Evolutionary conservation across 768 basidiomycete genomes (phyloP), one percentile per base, ranked within the genome.

Genomic region (Pisolithus tinctorius): DNA sequence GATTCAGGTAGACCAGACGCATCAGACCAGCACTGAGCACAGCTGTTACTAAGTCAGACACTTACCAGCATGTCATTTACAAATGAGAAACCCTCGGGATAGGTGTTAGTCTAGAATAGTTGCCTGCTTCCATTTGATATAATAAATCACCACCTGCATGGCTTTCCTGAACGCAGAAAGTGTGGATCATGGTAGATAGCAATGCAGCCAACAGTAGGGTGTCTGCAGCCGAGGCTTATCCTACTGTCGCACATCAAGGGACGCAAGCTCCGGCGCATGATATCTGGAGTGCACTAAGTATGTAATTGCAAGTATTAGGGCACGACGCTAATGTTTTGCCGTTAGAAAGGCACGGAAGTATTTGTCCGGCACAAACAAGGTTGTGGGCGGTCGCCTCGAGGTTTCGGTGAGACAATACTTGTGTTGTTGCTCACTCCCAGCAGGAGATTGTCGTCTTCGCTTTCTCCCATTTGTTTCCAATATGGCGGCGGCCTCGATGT

Each of bases 401-500:
- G 65, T 55, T 60, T 56, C 10, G 51, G 64, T 16, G 55, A 63
- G 59, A 58, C 58, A 27, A 13, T 27, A 43, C 42, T 23, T 50
- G 56, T 51, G 54, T 40, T 31, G 51, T 50, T 54, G 54, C 56
- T 47, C 43, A 50, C 39, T 45, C 47, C 50, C 55, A 46, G 50
- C 47, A 49, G 36, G 50, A 56, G 16, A 45, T 51, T 3, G 13
- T 34, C 48, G 36, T 25, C 42, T 55, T 46, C 38, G 14, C 48
- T 50, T 41, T 54, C 54, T 43, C 57, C 59, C 62, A 42, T 47
- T 53, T 39, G 37, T 58, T 44, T 55, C 56, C 57, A 61, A 54
- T 54, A 73, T 73, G 71, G 72, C 71, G 43, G 66, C 70, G 31
- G 62, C 63, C 30, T 52, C 67, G 8, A 49, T 69, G 40, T 82